phyloP scores from a whole-genome alignment of 495 filamentous ascomycete genomes.

The Xylaria cubensis region DNA sequence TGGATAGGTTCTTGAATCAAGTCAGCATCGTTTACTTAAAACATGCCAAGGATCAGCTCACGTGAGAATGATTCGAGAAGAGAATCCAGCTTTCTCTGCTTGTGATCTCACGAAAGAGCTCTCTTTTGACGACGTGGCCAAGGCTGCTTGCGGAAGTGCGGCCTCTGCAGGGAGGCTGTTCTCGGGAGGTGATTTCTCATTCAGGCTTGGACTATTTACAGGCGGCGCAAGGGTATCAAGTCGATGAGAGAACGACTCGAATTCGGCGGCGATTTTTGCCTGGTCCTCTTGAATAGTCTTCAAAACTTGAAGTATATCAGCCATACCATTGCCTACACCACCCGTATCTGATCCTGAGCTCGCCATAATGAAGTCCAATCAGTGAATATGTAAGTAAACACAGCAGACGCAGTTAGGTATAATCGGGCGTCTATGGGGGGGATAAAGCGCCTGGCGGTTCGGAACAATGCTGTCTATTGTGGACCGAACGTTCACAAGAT shows the following conservation, averaged over 20 bases:
- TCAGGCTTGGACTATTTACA: constrained; percentile 42
- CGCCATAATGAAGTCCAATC: constrained; percentile 34
- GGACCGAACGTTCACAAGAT: not conserved
- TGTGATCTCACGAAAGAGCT: constrained; percentile 30
- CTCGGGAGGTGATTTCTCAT: constrained; percentile 28
- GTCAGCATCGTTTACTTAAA: constrained; percentile 6
- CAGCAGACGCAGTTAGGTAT: constrained; percentile 3
- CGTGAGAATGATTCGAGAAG: constrained; percentile 71
- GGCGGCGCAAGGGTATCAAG: constrained; percentile 62
- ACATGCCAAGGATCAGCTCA: constrained; percentile 31
- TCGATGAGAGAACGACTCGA: constrained; percentile 71
- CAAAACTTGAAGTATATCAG: constrained; percentile 60
- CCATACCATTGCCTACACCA: constrained; percentile 42
- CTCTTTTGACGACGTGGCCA: constrained; percentile 28
- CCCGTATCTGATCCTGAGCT: constrained; percentile 32
- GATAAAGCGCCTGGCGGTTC: not conserved
- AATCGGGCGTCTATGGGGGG: not conserved
- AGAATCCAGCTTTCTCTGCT: constrained; percentile 47
- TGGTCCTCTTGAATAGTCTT: constrained; percentile 64
- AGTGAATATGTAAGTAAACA: constrained; percentile 13
- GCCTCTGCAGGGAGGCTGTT: constrained; percentile 19
- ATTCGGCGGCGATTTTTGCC: constrained; percentile 61
- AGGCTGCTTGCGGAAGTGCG: constrained; percentile 24
- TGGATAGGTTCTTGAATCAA: constrained; percentile 79
- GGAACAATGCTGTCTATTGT: not conserved